Evolutionary conservation across 345 rosid species (phyloP), one percentile per base, ranked within the genome.

Genomic region (Eucalyptus marginata): DNA sequence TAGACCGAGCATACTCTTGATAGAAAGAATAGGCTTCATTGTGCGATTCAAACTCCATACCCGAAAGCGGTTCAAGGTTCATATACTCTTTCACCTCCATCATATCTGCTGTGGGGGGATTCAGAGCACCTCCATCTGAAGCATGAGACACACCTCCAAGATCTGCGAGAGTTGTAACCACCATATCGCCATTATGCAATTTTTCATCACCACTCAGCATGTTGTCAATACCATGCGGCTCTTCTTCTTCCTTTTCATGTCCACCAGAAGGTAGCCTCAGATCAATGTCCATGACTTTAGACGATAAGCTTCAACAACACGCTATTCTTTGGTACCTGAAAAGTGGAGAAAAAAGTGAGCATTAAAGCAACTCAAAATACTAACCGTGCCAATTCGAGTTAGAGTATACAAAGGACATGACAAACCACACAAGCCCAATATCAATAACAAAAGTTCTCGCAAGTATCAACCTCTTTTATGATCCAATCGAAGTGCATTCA

Each of bases 21-120:
- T 94, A 94, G 84, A 94, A 93, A 25, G 96, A 92, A 89, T 94
- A 94, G 10, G 96, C 96, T 86, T 93, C 95, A 56, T 91, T 92
- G 81, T 94, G 95, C 11, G 95, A 94, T 86, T 94, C 96, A 91
- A 94, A 94, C 89, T 94, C 95, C 93, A 94, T 93, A 56, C 96
- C 95, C 50, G 93, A 90, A 87, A 91, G 94, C 7, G 96, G 96
- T 86, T 94, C 96, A 33, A 94, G 92, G 90, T 90, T 91, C 76
- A 91, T 90, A 76, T 90, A 93, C 81, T 92, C 95, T 86, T 92
- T 92, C 87, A 91, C 92, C 89, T 90, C 89, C 85, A 83, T 89
- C 81, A 87, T 86, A 71, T 90, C 93, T 33, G 51, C 81, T 9
- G 89, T 84, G 46, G 92, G 90, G 52, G 93, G 90, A 91, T 80